Percentiles rank a stretch among this genome's conserved stretches.
phyloP scores from a whole-genome alignment of 805 yeast genomes.

The Candida ponderosae region DNA sequence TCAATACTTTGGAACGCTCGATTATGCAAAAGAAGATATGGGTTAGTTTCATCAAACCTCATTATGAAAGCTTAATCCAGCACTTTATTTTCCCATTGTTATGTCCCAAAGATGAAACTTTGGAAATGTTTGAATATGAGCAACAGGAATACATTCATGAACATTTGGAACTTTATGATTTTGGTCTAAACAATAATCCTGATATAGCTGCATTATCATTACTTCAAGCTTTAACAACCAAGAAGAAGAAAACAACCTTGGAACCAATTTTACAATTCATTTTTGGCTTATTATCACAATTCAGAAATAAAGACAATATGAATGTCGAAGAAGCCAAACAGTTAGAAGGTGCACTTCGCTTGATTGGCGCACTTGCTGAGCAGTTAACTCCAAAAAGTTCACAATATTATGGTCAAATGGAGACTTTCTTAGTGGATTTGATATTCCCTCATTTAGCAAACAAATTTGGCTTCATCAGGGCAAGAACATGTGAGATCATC shows the following conservation, averaged over 20 bases:
- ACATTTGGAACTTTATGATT: conserved; percentile 58
- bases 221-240: conserved; percentile 62
- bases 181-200: conserved; percentile 41
- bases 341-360: conserved; percentile 73
- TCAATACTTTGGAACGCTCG: conserved; percentile 56
- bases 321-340: conserved; percentile 47
- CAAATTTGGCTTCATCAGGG: conserved; percentile 58
- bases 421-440: conserved; percentile 50
- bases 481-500: conserved; percentile 62
- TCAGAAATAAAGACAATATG: conserved; percentile 23
- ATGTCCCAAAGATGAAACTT: conserved; percentile 57
- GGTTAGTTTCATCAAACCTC: conserved; percentile 51
- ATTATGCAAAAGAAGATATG: conserved; percentile 56
- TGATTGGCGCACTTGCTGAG: conserved; percentile 66
- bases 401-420: conserved; percentile 58
- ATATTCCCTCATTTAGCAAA: conserved; percentile 70
- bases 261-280: conserved; percentile 56
- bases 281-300: conserved; percentile 34
- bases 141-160: conserved; percentile 84
- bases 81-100: conserved; percentile 73
- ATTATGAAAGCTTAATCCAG: conserved; percentile 53
- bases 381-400: conserved; percentile 47
- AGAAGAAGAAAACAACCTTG: conserved; percentile 53
- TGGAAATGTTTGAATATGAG: conserved; percentile 75
- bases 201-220: conserved; percentile 76